A percentile compares a stretch with the other conserved stretches of the same genome.
Conservation (phyloP, 768 basidiomycete genomes). For the Termitomyces heimii region DNA sequence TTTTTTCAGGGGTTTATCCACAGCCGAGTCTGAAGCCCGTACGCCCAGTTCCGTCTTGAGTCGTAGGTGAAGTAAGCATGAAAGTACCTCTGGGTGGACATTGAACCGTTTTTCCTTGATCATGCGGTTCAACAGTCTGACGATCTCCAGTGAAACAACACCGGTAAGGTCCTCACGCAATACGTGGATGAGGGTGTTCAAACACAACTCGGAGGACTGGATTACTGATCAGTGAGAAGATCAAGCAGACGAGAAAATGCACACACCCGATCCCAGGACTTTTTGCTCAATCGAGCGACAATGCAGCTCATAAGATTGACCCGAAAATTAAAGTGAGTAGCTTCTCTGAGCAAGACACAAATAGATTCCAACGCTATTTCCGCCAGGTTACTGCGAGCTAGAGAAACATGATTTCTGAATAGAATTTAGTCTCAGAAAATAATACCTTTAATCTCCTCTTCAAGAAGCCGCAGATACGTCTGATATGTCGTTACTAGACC, state of each 20-base stretch:
- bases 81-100: conserved; percentile 84
- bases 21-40: conserved; percentile 66
- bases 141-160: conserved; percentile 75
- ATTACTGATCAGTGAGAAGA: conserved; percentile 3
- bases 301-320: conserved; percentile 87
- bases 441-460: conserved; percentile 82
- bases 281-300: conserved; percentile 75
- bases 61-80: conserved; percentile 79
- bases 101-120: conserved; percentile 90
- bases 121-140: conserved; percentile 91
- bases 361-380: conserved; percentile 76
- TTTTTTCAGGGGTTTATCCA: conserved; percentile 45
- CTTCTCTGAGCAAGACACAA: conserved; percentile 77
- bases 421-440: neutral
- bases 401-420: conserved; percentile 7
- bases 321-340: conserved; percentile 96
- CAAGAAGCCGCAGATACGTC: conserved; percentile 77
- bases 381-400: conserved; percentile 61
- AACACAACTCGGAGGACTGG: conserved; percentile 82
- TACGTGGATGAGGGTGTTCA: conserved; percentile 73
- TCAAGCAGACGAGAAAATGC: conserved; percentile 1
- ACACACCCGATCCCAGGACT: conserved; percentile 84
- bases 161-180: conserved; percentile 83
- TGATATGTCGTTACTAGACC: conserved; percentile 87
- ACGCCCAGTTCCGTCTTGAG: conserved; percentile 82